Percentiles rank a stretch among this genome's conserved stretches.
phyloP scores from a whole-genome alignment of 2,329 filamentous ascomycete genomes.

The Aureobasidium lini region DNA sequence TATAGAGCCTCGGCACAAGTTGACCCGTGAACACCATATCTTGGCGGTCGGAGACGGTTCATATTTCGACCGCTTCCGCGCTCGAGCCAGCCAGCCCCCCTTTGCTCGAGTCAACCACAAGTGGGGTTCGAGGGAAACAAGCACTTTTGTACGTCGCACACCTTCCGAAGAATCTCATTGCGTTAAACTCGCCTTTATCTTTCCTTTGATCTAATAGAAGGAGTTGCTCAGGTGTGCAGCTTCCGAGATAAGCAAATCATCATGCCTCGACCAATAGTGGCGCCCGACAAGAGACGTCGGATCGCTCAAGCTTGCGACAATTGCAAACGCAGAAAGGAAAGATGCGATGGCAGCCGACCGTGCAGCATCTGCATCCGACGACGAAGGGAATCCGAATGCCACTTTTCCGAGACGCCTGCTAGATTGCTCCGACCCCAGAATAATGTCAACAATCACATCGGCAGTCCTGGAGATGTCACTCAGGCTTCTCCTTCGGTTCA shows the following conservation, averaged over 20 bases:
- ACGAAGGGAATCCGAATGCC: slow-evolving; percentile 34
- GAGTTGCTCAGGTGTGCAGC: not conserved
- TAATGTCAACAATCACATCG: not conserved
- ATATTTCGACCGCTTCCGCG: not conserved
- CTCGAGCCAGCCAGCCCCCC: not conserved
- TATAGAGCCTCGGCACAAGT: not conserved
- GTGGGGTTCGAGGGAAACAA: not conserved
- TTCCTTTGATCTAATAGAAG: not conserved
- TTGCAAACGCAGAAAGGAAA: slow-evolving; percentile 43
- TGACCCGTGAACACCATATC: not conserved
- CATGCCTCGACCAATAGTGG: slow-evolving; percentile 13
- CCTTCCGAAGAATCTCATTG: not conserved
- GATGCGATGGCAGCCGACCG: slow-evolving; percentile 45
- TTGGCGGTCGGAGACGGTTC: not conserved
- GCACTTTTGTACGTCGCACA: not conserved
- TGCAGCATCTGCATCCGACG: slow-evolving; percentile 42
- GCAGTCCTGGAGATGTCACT: not conserved
- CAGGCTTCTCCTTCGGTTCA: not conserved
- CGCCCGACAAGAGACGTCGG: slow-evolving; percentile 15
- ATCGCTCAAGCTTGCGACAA: slow-evolving; percentile 35
- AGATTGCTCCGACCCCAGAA: slow-evolving; percentile 4
- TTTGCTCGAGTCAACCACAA: slow-evolving; percentile 5
- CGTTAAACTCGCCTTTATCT: not conserved
- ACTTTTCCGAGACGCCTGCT: slow-evolving; percentile 24
- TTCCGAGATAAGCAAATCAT: not conserved